Conservation (phyloP, 192 early-diverging fungal genomes). For the Gonapodya sp. region DNA sequence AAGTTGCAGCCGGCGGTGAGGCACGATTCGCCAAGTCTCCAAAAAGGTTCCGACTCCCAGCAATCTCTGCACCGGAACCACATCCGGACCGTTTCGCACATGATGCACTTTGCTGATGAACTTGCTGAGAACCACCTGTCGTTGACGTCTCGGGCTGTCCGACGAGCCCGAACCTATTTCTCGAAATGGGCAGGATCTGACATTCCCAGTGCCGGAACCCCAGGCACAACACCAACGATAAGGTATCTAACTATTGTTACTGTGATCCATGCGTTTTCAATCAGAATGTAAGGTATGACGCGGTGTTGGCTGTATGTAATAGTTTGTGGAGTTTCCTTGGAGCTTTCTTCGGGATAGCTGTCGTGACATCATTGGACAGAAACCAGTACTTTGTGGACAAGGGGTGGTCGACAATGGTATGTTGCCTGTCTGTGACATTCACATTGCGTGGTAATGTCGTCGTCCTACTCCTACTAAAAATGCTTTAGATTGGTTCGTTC, state of each 20-base stretch:
- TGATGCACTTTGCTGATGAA: no score
- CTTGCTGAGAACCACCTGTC: no score
- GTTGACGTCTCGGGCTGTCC: no score
- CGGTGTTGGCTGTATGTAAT: neutral
- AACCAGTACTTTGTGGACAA: neutral
- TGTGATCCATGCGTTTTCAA: no score
- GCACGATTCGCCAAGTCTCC: no score
- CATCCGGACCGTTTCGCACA: no score
- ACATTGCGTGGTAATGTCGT: neutral
- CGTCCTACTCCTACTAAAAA: neutral
- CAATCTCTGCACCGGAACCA: no score
- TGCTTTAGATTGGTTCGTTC: constrained; percentile 19
- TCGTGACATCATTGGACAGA: constrained; percentile 18
- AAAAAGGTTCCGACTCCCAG: no score
- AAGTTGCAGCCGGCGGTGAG: no score
- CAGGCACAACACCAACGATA: neutral
- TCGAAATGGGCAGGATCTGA: constrained; percentile 1
- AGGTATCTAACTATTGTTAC: neutral
- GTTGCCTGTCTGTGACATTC: neutral
- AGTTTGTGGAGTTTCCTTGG: constrained; percentile 19
- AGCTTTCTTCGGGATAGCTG: constrained; percentile 25
- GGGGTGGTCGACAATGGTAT: neutral
- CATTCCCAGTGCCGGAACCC: neutral
- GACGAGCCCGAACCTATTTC: neutral
- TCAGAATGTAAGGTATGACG: neutral